Conservation (phyloP, 805 yeast genomes). For the Saturnispora serradocipensis region DNA sequence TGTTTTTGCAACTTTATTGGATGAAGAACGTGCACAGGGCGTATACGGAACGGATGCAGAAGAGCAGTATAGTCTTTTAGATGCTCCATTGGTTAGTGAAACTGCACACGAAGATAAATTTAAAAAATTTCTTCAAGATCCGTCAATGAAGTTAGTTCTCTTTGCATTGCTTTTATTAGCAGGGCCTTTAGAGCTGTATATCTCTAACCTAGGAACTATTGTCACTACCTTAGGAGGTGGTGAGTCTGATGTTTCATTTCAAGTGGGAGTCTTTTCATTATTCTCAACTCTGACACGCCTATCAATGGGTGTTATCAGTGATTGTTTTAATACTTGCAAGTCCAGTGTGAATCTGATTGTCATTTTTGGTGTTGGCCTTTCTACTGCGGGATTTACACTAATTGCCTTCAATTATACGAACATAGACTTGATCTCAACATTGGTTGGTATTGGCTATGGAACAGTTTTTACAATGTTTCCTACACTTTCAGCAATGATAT, state of each 20-base stretch:
- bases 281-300: slow-evolving; percentile 64
- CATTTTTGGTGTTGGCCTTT: slow-evolving; percentile 7
- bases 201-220: slow-evolving; percentile 71
- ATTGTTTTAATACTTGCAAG: slow-evolving; percentile 32
- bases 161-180: slow-evolving; percentile 54
- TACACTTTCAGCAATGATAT: slow-evolving; percentile 62
- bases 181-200: slow-evolving; percentile 81
- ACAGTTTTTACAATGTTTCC: slow-evolving; percentile 78
- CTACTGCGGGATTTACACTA: slow-evolving; percentile 10
- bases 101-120: slow-evolving; percentile 20
- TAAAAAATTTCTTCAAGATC: slow-evolving; percentile 35
- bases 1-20: slow-evolving; percentile 26
- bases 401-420: slow-evolving; percentile 11
- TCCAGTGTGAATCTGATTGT: slow-evolving; percentile 8
- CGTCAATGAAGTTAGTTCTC: slow-evolving; percentile 55
- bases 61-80: not conserved
- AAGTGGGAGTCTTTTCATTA: slow-evolving; percentile 51
- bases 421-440: slow-evolving; percentile 27
- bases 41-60: slow-evolving; percentile 4
- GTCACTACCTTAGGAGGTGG: slow-evolving; percentile 28
- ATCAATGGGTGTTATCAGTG: slow-evolving; percentile 55
- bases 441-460: slow-evolving; percentile 71
- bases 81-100: slow-evolving; percentile 6
- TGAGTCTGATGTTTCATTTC: slow-evolving; percentile 29
- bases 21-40: slow-evolving; percentile 12